Evolutionary conservation across 176 grass and related monocot genomes (phyloP), one percentile per base, ranked within the genome.

Genomic region (Eleusine coracana): DNA sequence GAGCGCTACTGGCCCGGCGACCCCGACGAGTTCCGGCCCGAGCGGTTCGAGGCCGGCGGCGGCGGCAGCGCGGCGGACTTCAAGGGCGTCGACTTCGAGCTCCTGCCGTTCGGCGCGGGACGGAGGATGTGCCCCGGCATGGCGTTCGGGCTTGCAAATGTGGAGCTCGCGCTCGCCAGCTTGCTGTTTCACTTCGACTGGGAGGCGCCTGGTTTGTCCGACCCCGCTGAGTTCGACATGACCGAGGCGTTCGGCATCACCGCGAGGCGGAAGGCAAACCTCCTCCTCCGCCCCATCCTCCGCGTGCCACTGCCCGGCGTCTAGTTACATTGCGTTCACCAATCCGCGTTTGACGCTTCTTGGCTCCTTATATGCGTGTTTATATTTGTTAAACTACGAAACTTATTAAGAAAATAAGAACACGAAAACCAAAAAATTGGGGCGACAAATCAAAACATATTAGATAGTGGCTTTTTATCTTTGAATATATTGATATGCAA

Each of bases 41-140:
- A 90, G 63, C 20, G 87, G n/a, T 88, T 88, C 81, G 87, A 84
- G 51, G 25, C 9, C 1, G 48, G 6, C 37, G 61, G 6, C 37
- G 61, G 29, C 31, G 49, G 50, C 10, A 10, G 7, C 7, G 41
- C 4, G 2, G 76, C 81, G 75, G 81, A 91, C 21, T 91, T 86
- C 58, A 81, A 39, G 63, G 89, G 89, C 37, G 31, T 12, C 11
- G 66, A 81, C 81, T 87, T 80, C 10, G 89, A 91, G 85, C 85
- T 84, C 45, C 38, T 91, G 48, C 89, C 89, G 5, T 91, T 91
- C 46, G 81, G 89, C 8, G 89, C 85, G 6, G 85, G 89, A 0
- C 64, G 89, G 27, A 40, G 89, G 89, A 91, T 91, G 85, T 91
- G 89, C 71, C 89, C 89, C 0, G 85, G 89, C 0, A 77, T 91